Conservation (phyloP, 2,329 filamentous ascomycete species). For the Colletotrichum brevisporum region DNA sequence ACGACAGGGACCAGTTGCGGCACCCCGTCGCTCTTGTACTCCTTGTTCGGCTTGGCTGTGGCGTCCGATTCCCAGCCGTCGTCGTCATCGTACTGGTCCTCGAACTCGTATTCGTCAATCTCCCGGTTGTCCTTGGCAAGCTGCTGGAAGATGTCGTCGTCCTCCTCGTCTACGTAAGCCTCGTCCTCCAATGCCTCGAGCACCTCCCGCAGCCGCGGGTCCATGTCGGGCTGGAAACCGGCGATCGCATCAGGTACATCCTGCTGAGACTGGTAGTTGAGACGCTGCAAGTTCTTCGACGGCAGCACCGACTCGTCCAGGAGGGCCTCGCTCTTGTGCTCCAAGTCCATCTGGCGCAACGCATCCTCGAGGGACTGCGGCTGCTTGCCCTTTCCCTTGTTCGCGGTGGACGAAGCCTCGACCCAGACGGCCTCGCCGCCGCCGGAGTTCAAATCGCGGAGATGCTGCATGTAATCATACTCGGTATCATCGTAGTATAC, state of each 20-base stretch:
- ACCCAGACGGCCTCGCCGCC: constrained; percentile 87
- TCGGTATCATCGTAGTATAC: constrained; percentile 95
- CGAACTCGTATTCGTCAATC: constrained; percentile 84
- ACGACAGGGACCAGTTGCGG: constrained; percentile 62
- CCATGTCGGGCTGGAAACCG: constrained; percentile 98
- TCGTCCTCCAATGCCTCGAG: constrained; percentile 96
- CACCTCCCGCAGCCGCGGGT: constrained; percentile 89
- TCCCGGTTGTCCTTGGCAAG: constrained; percentile 80
- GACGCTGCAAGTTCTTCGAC: constrained; percentile 81
- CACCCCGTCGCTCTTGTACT: constrained; percentile 65
- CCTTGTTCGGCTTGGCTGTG: constrained; percentile 82
- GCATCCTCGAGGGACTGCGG: constrained; percentile 89
- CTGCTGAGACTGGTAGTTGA: constrained; percentile 93
- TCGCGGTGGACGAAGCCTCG: constrained; percentile 73
- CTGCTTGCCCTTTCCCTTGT: constrained; percentile 78
- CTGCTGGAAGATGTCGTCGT: constrained; percentile 87
- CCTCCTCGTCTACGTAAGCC: constrained; percentile 86
- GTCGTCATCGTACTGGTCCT: constrained; percentile 76
- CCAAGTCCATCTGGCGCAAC: constrained; percentile 73
- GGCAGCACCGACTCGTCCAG: constrained; percentile 83
- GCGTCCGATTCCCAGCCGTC: constrained; percentile 96
- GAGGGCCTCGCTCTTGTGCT: constrained; percentile 68
- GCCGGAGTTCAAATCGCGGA: constrained; percentile 86
- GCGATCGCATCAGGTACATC: constrained; percentile 91
- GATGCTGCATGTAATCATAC: constrained; percentile 99